Conservation (phyloP, 495 filamentous ascomycete species). For the Trichodelitschia bisporula region DNA sequence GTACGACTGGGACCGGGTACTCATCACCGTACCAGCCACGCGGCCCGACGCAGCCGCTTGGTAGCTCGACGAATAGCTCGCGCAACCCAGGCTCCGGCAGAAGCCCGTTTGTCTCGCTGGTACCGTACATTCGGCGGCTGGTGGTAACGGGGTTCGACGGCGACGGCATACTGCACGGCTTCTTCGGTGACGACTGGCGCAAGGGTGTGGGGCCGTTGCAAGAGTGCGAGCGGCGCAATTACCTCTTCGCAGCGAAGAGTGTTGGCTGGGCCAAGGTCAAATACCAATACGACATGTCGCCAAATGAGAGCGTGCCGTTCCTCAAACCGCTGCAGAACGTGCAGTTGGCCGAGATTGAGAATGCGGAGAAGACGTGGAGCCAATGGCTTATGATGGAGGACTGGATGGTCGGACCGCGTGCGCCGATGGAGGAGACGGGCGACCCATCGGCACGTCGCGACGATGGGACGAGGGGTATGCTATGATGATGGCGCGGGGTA, state of each 20-base stretch:
- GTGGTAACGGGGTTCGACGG: slow-evolving; percentile 81
- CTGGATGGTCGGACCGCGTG: slow-evolving; percentile 65
- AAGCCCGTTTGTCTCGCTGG: slow-evolving; percentile 35
- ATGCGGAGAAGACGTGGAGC: slow-evolving; percentile 60
- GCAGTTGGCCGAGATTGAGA: slow-evolving; percentile 55
- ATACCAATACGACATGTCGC: slow-evolving; percentile 63
- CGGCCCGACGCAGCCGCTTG: slow-evolving; percentile 7
- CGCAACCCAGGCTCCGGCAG: slow-evolving; percentile 2
- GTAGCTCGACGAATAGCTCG: slow-evolving; percentile 6
- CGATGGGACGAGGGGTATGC: too few species aligned
- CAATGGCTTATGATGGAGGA: slow-evolving; percentile 86
- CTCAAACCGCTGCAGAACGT: slow-evolving; percentile 53
- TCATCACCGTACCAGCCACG: slow-evolving; percentile 1
- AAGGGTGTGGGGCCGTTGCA: slow-evolving; percentile 57
- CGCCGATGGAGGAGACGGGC: slow-evolving; percentile 17
- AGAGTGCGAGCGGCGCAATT: slow-evolving; percentile 80
- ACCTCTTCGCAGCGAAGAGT: slow-evolving; percentile 83
- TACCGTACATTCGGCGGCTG: slow-evolving; percentile 75
- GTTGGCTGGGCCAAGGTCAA: slow-evolving; percentile 73
- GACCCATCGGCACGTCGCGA: slow-evolving; percentile 7
- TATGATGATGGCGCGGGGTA: too few species aligned
- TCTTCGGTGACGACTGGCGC: slow-evolving; percentile 84
- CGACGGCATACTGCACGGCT: slow-evolving; percentile 64
- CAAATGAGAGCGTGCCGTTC: slow-evolving; percentile 66
- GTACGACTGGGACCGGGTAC: not conserved